phyloP scores from a whole-genome alignment of 495 filamentous ascomycete species.

The Xylaria cubensis region DNA sequence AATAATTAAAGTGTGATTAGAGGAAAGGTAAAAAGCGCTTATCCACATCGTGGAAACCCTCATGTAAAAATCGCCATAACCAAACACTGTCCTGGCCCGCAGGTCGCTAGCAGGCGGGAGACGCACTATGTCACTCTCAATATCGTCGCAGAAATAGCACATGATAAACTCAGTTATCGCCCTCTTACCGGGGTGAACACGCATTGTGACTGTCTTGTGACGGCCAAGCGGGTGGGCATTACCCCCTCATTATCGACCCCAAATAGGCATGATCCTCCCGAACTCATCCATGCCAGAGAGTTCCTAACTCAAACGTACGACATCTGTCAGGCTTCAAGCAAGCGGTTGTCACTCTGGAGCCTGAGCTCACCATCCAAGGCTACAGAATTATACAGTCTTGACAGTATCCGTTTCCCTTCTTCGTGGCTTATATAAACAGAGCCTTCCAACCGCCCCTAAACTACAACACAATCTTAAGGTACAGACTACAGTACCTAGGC shows the following conservation, averaged over 20 bases:
- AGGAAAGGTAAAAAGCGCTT: not conserved
- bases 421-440: constrained; percentile 1
- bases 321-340: constrained; percentile 6
- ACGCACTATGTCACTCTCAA: not conserved
- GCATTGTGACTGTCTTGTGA: constrained; percentile 24
- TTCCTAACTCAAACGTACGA: not conserved
- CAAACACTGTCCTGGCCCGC: not conserved
- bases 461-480: not conserved
- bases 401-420: not conserved
- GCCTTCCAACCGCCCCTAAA: not conserved
- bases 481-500: not conserved
- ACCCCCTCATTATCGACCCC: constrained; percentile 17
- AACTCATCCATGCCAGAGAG: not conserved
- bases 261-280: constrained; percentile 18
- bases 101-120: not conserved
- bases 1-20: not conserved
- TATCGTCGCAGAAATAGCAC: not conserved
- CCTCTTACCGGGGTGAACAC: constrained; percentile 6
- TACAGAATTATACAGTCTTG: not conserved
- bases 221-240: constrained; percentile 17
- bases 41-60: constrained; percentile 18
- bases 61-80: constrained; percentile 11
- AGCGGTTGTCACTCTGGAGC: not conserved
- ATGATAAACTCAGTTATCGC: not conserved
- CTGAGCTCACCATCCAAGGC: not conserved